Evolutionary conservation across 1,284 basidiomycete species (phyloP).

Genomic region (Calocybe gambosa): DNA sequence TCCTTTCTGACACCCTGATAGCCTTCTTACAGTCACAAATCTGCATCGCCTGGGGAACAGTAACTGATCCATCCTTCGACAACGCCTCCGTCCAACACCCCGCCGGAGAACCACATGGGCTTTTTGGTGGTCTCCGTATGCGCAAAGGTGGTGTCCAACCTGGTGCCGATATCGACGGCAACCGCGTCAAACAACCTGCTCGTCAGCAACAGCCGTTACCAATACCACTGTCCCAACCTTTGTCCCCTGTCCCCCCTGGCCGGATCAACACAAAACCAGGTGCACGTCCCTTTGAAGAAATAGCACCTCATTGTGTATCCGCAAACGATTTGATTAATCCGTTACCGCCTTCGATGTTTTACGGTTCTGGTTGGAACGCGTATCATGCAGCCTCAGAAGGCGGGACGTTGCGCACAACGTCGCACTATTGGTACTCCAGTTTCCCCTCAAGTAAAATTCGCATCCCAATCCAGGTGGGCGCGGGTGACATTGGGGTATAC

Average conservation of each 20-base stretch:
- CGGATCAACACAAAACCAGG: slow-evolving; percentile 70
- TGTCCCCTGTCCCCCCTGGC: slow-evolving; percentile 63
- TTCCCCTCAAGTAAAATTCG: slow-evolving; percentile 72
- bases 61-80: slow-evolving; percentile 60
- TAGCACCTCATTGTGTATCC: slow-evolving; percentile 83
- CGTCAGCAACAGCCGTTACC: slow-evolving; percentile 16
- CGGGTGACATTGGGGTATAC: slow-evolving; percentile 78
- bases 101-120: slow-evolving; percentile 42
- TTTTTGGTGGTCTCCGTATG: slow-evolving; percentile 71
- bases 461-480: slow-evolving; percentile 67
- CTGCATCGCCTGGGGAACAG: slow-evolving; percentile 78
- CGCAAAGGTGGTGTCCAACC: slow-evolving; percentile 57
- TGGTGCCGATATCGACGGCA: slow-evolving; percentile 24
- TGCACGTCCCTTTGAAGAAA: slow-evolving; percentile 66
- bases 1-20: slow-evolving; percentile 81
- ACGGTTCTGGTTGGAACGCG: slow-evolving; percentile 83
- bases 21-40: slow-evolving; percentile 86
- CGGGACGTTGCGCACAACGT: slow-evolving; percentile 43
- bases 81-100: slow-evolving; percentile 37
- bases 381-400: slow-evolving; percentile 50
- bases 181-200: slow-evolving; percentile 18
- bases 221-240: slow-evolving; percentile 34
- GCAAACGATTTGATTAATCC: slow-evolving; percentile 96
- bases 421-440: slow-evolving; percentile 87
- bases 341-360: slow-evolving; percentile 82